phyloP scores from a whole-genome alignment of 768 basidiomycete species.

The Russula abietina region DNA sequence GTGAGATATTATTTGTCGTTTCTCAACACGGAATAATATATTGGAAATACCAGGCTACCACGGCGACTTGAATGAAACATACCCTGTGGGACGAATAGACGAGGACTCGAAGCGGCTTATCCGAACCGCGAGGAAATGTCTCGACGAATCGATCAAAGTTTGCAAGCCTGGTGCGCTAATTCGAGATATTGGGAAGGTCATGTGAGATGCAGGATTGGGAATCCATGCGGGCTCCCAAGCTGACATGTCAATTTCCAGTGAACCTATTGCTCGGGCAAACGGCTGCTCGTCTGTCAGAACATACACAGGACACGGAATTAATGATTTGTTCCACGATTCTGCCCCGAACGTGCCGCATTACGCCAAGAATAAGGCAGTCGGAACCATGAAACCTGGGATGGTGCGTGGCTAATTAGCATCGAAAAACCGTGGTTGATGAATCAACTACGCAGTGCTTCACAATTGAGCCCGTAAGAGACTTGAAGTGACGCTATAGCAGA shows the following conservation, averaged over 20 bases:
- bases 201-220: slow-evolving; percentile 47
- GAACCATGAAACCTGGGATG: slow-evolving; percentile 92
- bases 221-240: not conserved
- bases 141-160: slow-evolving; percentile 84
- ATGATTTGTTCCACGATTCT: slow-evolving; percentile 79
- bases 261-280: slow-evolving; percentile 75
- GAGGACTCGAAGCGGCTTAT: slow-evolving; percentile 81
- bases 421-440: slow-evolving; percentile 5
- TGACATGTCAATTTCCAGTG: slow-evolving; percentile 39
- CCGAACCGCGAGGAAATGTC: slow-evolving; percentile 68
- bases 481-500: slow-evolving; percentile 11
- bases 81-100: slow-evolving; percentile 82
- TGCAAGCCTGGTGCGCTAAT: slow-evolving; percentile 93
- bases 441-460: slow-evolving; percentile 45
- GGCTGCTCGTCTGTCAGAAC: slow-evolving; percentile 88
- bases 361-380: slow-evolving; percentile 88
- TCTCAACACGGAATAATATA: not conserved
- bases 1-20: slow-evolving; percentile 37
- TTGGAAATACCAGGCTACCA: slow-evolving; percentile 62
- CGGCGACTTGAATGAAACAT: slow-evolving; percentile 88
- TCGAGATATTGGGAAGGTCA: slow-evolving; percentile 80
- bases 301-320: slow-evolving; percentile 89
- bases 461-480: slow-evolving; percentile 75
- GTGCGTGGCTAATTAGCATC: slow-evolving; percentile 44
- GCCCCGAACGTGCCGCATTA: slow-evolving; percentile 91